phyloP scores from a whole-genome alignment of 2,329 filamentous ascomycete genomes.

The Cladorrhinum sp. region DNA sequence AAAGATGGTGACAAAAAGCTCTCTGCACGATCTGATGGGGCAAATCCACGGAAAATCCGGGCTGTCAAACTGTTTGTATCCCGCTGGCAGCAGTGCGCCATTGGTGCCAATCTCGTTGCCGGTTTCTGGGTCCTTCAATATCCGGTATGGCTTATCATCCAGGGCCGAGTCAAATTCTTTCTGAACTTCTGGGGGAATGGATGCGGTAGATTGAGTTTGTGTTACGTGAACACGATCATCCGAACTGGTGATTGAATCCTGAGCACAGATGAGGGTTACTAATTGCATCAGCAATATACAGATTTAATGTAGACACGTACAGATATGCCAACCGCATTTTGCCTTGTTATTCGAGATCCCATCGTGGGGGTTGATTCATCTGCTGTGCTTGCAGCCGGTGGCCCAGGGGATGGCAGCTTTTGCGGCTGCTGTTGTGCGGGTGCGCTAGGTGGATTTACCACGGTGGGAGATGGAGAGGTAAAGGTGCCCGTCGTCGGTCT shows the following conservation, averaged over 20 bases:
- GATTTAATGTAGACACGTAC: not conserved
- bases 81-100: constrained; percentile 21
- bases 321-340: not conserved
- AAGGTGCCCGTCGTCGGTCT: not conserved
- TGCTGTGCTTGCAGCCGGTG: too few species aligned
- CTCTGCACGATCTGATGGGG: constrained; percentile 20
- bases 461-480: not conserved
- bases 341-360: not conserved
- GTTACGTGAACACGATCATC: not conserved
- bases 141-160: constrained; percentile 9
- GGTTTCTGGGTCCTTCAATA: not conserved
- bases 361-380: not conserved
- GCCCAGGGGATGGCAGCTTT: too few species aligned
- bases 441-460: not conserved
- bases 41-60: constrained; percentile 23
- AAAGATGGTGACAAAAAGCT: constrained; percentile 5
- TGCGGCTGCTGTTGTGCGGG: too few species aligned
- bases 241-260: not conserved
- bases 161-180: constrained; percentile 9
- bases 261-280: not conserved
- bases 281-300: not conserved
- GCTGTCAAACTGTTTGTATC: constrained; percentile 18
- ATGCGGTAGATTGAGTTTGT: not conserved
- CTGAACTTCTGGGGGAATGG: constrained; percentile 11
- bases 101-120: constrained; percentile 5